Conservation (phyloP, 306 rosid species). For the Senna siamea region DNA sequence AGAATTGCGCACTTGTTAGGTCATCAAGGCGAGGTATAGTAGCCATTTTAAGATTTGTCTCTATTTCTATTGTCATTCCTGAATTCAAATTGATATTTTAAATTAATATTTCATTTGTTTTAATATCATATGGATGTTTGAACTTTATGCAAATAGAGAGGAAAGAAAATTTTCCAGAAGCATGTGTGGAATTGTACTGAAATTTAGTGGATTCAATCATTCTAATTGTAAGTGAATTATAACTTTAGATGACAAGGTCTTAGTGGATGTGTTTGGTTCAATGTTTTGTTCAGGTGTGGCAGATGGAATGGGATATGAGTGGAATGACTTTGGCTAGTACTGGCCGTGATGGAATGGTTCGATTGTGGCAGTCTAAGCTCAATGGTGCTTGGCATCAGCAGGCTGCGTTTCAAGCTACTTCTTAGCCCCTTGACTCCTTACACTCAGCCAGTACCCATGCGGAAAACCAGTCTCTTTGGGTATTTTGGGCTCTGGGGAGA, state of each 20-base stretch:
- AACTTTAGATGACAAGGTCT: not conserved
- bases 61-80: constrained; percentile 14
- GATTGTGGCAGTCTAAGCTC: constrained; percentile 89
- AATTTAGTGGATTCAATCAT: not conserved
- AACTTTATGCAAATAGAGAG: not conserved
- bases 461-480: constrained; percentile 25
- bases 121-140: constrained; percentile 32
- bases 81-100: not conserved
- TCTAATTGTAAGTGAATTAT: constrained; percentile 12
- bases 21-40: constrained; percentile 73
- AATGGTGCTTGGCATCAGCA: constrained; percentile 89
- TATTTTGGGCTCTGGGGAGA: constrained; percentile 4
- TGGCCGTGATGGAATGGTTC: constrained; percentile 73
- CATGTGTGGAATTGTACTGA: not conserved
- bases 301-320: constrained; percentile 97
- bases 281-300: constrained; percentile 72
- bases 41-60: constrained; percentile 27
- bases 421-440: constrained; percentile 44
- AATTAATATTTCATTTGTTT: not conserved
- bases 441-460: not conserved
- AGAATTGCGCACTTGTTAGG: constrained; percentile 70
- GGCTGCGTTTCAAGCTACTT: constrained; percentile 76
- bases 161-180: not conserved
- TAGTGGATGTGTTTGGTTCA: constrained; percentile 2
- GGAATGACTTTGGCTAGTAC: constrained; percentile 97